Evolutionary conservation across 129 eudicot species (phyloP), one percentile per base, ranked within the genome.

Genomic region (Kitagawia praeruptora): DNA sequence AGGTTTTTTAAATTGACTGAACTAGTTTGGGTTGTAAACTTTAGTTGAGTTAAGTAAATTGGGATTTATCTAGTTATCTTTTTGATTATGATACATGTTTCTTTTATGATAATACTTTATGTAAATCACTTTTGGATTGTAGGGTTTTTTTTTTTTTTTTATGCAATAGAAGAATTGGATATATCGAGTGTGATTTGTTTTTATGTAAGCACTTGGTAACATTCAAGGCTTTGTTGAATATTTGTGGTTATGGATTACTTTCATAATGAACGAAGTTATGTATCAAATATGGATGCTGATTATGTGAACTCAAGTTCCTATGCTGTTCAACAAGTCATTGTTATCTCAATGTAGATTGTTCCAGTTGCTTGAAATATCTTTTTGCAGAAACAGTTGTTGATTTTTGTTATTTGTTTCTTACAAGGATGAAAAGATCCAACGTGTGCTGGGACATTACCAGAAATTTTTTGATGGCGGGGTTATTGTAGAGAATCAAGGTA

Each of bases 351-450:
- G 3, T 58, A 70, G 75, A 63, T 79, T 48, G 21, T 51, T 64
- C 51, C 53, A 34, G 41, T 25, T 74, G 49, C 23, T 46, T 16
- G 4, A 18, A 12, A 27, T 70, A 67, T 47, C 9, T 75, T 42
- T 21, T 44, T 78, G 71, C 10, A 39, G 67, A 39, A 42, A 37
- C 67, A 74, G 31, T 46, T 49, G 23, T 79, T 61, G 70, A 79
- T 16, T 40, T 71, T 80, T 75, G 81, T n/a, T 80, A 14, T 84
- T 73, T 81, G 84, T 72, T 49, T 83, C 9, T 78, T 74, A 70
- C 58, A 73, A 95, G 99, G 99, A 85, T 64, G 85, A 90, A 78
- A 95, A 90, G 89, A 83, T 95, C 81, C 94, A 95, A 78, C 75
- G 66, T 75, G 80, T 86, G 54, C 79, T 95, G 90, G 99, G 99